Evolutionary conservation across 768 basidiomycete genomes (phyloP).

Genomic region (Lentinula sp.): DNA sequence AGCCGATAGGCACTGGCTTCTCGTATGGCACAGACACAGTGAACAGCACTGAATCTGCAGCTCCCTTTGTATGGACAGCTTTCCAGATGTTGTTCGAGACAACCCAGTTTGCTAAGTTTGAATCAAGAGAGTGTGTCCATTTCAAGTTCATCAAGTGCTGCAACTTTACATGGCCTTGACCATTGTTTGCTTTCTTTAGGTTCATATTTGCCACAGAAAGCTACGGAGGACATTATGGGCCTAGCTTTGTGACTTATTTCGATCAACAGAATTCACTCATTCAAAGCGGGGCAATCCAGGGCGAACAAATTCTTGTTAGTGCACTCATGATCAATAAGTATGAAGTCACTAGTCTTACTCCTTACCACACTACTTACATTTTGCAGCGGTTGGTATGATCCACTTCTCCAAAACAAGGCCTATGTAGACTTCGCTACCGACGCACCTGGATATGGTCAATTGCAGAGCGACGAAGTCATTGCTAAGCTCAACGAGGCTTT

Average conservation of each 20-base stretch:
- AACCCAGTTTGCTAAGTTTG: slow-evolving; percentile 40
- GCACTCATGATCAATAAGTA: slow-evolving; percentile 63
- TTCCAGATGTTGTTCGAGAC: slow-evolving; percentile 63
- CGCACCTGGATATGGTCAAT: slow-evolving; percentile 63
- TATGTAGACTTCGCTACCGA: slow-evolving; percentile 54
- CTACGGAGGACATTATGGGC: slow-evolving; percentile 66
- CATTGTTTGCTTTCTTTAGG: slow-evolving; percentile 19
- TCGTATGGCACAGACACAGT: slow-evolving; percentile 52
- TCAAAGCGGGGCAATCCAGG: slow-evolving; percentile 32
- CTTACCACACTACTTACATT: background rate
- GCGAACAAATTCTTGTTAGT: slow-evolving; percentile 46
- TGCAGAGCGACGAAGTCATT: slow-evolving; percentile 42
- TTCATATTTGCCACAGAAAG: slow-evolving; percentile 64
- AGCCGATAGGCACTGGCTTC: slow-evolving; percentile 63
- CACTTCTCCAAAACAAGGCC: slow-evolving; percentile 55
- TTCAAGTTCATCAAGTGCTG: background rate
- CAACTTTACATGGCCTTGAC: background rate
- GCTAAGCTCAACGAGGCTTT: slow-evolving; percentile 41
- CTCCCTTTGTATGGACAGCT: slow-evolving; percentile 53
- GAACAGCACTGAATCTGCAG: slow-evolving; percentile 53
- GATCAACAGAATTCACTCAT: slow-evolving; percentile 56
- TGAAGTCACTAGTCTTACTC: background rate
- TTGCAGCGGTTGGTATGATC: slow-evolving; percentile 59
- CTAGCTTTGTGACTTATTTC: slow-evolving; percentile 59
- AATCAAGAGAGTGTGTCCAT: slow-evolving; percentile 43